Evolutionary conservation across 192 early-diverging fungal genomes (phyloP).

Genomic region (Linnemannia elongata): DNA sequence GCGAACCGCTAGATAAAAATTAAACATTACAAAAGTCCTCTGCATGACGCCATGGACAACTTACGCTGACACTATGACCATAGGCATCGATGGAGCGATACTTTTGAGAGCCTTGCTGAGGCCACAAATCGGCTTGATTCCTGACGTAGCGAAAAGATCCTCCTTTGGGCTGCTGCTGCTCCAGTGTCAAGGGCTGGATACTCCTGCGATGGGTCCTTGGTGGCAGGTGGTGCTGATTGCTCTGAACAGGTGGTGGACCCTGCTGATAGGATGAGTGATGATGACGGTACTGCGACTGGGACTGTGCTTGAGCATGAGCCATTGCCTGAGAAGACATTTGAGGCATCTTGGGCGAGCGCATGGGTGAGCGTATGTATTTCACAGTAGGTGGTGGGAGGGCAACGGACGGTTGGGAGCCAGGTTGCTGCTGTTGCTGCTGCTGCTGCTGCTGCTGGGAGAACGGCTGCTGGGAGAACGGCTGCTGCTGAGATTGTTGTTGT

Average conservation of each 20-base stretch:
- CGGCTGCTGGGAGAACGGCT: not conserved
- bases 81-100: constrained; percentile 53
- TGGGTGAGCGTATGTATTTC: constrained; percentile 47
- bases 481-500: constrained; percentile 21
- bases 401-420: constrained; percentile 23
- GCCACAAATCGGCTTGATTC: constrained; percentile 53
- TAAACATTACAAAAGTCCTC: not conserved
- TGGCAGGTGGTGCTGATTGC: constrained; percentile 31
- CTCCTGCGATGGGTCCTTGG: constrained; percentile 53
- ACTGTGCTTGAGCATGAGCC: constrained; percentile 34
- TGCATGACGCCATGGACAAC: not conserved
- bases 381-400: constrained; percentile 35
- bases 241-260: constrained; percentile 10
- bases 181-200: constrained; percentile 53
- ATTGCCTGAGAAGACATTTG: constrained; percentile 53
- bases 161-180: constrained; percentile 53
- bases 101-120: constrained; percentile 54
- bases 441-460: constrained; percentile 19
- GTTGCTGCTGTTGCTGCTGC: constrained; percentile 8
- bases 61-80: constrained; percentile 54
- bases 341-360: constrained; percentile 52
- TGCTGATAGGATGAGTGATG: constrained; percentile 21
- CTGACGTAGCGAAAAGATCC: constrained; percentile 53
- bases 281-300: constrained; percentile 8
- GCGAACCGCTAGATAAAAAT: not conserved